Evolutionary conservation across 225 moss, liverwort and hornwort species (phyloP).

Genomic region (Neckera pumila): DNA sequence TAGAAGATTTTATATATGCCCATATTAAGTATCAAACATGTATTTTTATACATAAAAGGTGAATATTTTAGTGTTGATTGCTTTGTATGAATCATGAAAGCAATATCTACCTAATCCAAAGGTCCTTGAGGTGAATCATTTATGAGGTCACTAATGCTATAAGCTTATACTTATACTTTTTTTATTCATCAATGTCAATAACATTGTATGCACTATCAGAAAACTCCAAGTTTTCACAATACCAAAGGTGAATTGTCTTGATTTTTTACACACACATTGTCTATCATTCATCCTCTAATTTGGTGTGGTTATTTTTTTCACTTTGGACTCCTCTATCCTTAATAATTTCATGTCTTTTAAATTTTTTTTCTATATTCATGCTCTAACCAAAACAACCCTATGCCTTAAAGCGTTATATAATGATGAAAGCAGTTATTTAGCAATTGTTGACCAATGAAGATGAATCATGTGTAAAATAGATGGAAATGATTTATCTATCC

Average conservation of each 20-base stretch:
- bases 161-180: not conserved
- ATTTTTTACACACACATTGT: not conserved
- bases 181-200: not conserved
- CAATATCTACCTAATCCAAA: not conserved
- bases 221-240: not conserved
- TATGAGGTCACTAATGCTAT: not conserved
- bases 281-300: not conserved
- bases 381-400: not conserved
- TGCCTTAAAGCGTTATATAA: not conserved
- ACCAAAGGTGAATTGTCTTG: rapidly evolving
- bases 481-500: not conserved
- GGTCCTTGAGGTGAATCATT: not conserved
- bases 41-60: not conserved
- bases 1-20: not conserved
- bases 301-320: rapidly evolving
- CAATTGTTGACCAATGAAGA: not conserved
- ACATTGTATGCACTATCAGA: not conserved
- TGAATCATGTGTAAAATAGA: not conserved
- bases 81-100: not conserved
- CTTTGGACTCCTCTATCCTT: not conserved
- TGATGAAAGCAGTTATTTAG: not conserved
- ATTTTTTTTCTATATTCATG: not conserved
- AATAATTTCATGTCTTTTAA: not conserved
- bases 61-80: not conserved
- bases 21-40: not conserved